Conservation (phyloP, 1,139 yeast species). For the Tardiomyces depauwii region DNA sequence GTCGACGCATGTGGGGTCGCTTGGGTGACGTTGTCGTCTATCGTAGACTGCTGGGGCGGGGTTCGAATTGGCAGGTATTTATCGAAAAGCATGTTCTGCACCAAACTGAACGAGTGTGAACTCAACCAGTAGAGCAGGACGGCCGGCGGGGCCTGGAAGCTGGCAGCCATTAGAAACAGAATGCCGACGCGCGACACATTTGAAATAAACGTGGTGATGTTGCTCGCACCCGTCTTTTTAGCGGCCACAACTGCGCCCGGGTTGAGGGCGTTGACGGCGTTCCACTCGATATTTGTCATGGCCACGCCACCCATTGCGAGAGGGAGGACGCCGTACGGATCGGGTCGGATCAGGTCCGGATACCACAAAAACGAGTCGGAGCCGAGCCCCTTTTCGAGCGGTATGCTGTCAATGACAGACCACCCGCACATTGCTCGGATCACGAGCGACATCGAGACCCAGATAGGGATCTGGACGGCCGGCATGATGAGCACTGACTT, state of each 20-base stretch:
- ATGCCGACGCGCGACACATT: slow-evolving; percentile 66
- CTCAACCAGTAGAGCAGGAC: slow-evolving; percentile 78
- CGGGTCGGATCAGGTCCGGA: slow-evolving; percentile 46
- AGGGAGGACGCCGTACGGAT: slow-evolving; percentile 58
- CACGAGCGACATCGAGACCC: slow-evolving; percentile 70
- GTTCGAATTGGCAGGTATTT: slow-evolving; percentile 40
- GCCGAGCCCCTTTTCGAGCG: slow-evolving; percentile 44
- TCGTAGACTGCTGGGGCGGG: neutral
- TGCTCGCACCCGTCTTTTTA: slow-evolving; percentile 16
- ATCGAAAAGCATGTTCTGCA: slow-evolving; percentile 69
- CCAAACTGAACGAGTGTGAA: slow-evolving; percentile 63
- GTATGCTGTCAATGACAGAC: slow-evolving; percentile 32
- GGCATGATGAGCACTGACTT: slow-evolving; percentile 62
- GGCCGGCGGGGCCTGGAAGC: slow-evolving; percentile 80
- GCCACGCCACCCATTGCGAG: slow-evolving; percentile 58
- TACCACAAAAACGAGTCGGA: slow-evolving; percentile 53
- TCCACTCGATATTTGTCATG: slow-evolving; percentile 73
- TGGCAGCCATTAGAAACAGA: slow-evolving; percentile 69
- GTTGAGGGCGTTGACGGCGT: slow-evolving; percentile 41
- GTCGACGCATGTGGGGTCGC: neutral
- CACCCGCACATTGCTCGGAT: slow-evolving; percentile 71
- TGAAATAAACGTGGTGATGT: slow-evolving; percentile 37
- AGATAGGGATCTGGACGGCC: slow-evolving; percentile 74
- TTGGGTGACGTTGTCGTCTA: neutral
- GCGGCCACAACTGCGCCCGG: slow-evolving; percentile 20